Evolutionary conservation across 2,329 filamentous ascomycete species (phyloP).

Genomic region (Apiospora rasikravindrae): DNA sequence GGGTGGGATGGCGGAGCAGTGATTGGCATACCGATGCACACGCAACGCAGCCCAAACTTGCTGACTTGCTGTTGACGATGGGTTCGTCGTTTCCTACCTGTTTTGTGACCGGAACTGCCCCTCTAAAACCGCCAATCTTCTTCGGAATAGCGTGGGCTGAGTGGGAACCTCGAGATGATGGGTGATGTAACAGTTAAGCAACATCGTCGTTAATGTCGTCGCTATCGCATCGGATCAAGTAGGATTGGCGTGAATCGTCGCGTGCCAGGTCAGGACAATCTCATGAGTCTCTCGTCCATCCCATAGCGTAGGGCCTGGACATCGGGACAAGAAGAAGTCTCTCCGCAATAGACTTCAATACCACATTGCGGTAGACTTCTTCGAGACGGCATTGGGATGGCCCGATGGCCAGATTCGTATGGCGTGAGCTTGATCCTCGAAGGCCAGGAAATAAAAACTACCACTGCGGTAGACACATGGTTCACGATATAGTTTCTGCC

Average conservation of each 20-base stretch:
- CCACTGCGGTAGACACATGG: not conserved
- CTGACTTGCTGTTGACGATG: not conserved
- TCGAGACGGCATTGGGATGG: not conserved
- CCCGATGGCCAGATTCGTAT: not conserved
- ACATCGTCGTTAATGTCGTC: not conserved
- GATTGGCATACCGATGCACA: not conserved
- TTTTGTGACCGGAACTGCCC: not conserved
- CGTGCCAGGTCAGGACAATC: not conserved
- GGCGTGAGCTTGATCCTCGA: not conserved
- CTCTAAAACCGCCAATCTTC: constrained; percentile 4
- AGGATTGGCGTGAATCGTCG: not conserved
- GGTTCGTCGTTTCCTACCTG: not conserved
- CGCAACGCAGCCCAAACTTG: not conserved
- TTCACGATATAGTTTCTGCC: not conserved
- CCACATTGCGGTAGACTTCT: not conserved
- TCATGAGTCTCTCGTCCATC: not conserved
- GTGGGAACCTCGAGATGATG: not conserved
- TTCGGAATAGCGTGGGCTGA: not conserved
- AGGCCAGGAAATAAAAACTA: not conserved
- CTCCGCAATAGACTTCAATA: not conserved
- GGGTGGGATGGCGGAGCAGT: not conserved
- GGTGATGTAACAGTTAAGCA: constrained; percentile 6
- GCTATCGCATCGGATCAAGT: not conserved
- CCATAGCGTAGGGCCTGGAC: not conserved
- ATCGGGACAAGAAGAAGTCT: not conserved